phyloP scores from a whole-genome alignment of 768 basidiomycete genomes.

The Heimioporus sp. region DNA sequence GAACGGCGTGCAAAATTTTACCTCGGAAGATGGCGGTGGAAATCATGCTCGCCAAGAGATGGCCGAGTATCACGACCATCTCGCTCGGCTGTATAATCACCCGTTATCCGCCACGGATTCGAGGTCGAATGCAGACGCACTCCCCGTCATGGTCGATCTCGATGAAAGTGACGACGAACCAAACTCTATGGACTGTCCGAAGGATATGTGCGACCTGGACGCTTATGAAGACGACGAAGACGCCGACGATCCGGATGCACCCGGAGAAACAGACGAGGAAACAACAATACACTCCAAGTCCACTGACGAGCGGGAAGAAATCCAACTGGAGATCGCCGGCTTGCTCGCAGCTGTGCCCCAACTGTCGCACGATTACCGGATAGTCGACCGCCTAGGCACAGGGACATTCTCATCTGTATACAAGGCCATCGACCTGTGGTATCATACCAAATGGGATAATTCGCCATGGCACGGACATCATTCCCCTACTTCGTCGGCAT shows the following conservation, averaged over 20 bases:
- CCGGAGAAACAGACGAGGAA: conserved; percentile 57
- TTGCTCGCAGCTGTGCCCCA: conserved; percentile 64
- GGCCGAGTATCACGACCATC: conserved; percentile 49
- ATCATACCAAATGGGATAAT: conserved; percentile 78
- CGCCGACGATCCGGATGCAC: conserved; percentile 32
- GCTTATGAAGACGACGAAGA: conserved; percentile 35
- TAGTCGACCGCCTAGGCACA: conserved; percentile 91
- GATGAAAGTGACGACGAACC: conserved; percentile 45
- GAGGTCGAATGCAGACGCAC: conserved; percentile 21
- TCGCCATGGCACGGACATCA: conserved; percentile 68
- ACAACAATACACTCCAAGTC: conserved; percentile 55
- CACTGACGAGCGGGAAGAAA: conserved; percentile 68
- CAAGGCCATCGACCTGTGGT: conserved; percentile 83
- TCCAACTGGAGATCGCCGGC: conserved; percentile 73
- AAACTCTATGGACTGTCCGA: conserved; percentile 36
- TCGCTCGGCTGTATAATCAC: conserved; percentile 41
- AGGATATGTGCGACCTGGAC: conserved; percentile 36
- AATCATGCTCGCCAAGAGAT: conserved; percentile 37
- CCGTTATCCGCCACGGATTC: conserved; percentile 19
- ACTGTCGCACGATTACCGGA: conserved; percentile 64
- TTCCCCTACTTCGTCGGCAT: conserved; percentile 58
- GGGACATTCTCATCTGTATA: conserved; percentile 99
- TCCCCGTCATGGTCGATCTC: conserved; percentile 40
- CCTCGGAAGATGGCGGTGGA: conserved; percentile 53
- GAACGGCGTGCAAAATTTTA: conserved; percentile 29